Conservation (phyloP, 2,329 filamentous ascomycete genomes). For the Aureobasidium namibiae region DNA sequence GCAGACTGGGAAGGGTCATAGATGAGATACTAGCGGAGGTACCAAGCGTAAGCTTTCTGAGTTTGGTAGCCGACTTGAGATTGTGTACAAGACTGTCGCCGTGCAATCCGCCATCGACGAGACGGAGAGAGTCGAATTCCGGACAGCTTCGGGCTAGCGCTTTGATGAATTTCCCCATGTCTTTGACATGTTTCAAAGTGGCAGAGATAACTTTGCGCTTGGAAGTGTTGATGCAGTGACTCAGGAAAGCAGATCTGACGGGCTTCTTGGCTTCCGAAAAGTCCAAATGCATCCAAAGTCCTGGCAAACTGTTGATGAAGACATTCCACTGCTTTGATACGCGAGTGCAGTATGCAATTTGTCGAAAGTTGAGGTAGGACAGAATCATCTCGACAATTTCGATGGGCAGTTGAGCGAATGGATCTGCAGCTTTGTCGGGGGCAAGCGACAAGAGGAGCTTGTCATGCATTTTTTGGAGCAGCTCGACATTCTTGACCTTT, state of each 20-base stretch:
- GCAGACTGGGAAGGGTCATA: neutral
- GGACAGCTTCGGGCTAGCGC: slow-evolving; percentile 32
- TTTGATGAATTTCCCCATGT: slow-evolving; percentile 31
- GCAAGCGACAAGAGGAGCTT: slow-evolving; percentile 36
- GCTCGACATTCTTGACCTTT: slow-evolving; percentile 15
- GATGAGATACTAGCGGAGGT: neutral
- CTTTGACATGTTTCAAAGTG: slow-evolving; percentile 29
- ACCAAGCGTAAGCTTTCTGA: slow-evolving; percentile 10
- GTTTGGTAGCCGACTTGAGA: slow-evolving; percentile 11
- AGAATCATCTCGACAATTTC: slow-evolving; percentile 47
- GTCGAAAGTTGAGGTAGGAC: slow-evolving; percentile 43
- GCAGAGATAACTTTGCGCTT: slow-evolving; percentile 28
- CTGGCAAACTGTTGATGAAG: slow-evolving; percentile 40
- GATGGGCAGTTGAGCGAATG: slow-evolving; percentile 44
- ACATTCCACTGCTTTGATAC: slow-evolving; percentile 49
- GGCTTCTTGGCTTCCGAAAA: slow-evolving; percentile 36
- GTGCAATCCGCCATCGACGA: slow-evolving; percentile 19
- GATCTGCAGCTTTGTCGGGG: slow-evolving; percentile 40
- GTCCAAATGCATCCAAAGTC: slow-evolving; percentile 47
- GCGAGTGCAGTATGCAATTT: slow-evolving; percentile 43
- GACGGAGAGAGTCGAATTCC: slow-evolving; percentile 25
- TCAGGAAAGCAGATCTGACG: slow-evolving; percentile 36
- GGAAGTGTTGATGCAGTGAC: slow-evolving; percentile 34
- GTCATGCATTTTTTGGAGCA: slow-evolving; percentile 31
- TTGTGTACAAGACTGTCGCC: slow-evolving; percentile 1